These are phyloP conservation scores for Piper longum DNA, from an alignment of 164 flowering plant genomes.

Conservation along the genomic window DNA sequence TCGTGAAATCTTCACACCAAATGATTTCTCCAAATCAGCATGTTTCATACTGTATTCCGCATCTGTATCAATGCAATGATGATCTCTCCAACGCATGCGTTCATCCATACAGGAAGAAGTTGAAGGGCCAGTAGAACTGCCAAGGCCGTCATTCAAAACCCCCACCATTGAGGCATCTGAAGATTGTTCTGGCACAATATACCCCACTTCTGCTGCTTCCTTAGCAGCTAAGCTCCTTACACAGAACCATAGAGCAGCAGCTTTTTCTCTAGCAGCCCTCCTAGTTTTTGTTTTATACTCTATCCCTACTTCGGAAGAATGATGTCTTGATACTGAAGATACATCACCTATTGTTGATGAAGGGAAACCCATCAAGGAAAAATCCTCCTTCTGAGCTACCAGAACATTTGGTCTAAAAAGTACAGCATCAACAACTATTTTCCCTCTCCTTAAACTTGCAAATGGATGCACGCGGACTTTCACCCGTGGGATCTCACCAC, in stretches of 20 bases:
- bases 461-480: slow-evolving; percentile 76
- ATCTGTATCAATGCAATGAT: slow-evolving; percentile 73
- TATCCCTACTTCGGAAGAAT: slow-evolving; percentile 85
- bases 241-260: slow-evolving; percentile 37
- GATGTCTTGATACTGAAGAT: slow-evolving; percentile 24
- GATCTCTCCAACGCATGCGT: slow-evolving; percentile 56
- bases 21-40: slow-evolving; percentile 75
- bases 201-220: slow-evolving; percentile 68
- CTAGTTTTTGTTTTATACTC: slow-evolving; percentile 78
- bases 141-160: slow-evolving; percentile 16
- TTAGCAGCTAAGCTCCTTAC: slow-evolving; percentile 61
- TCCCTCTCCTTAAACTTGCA: slow-evolving; percentile 82
- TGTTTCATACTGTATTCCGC: slow-evolving; percentile 65
- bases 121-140: slow-evolving; percentile 12
- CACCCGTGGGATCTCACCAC: slow-evolving; percentile 67
- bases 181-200: slow-evolving; percentile 32
- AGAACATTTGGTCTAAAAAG: slow-evolving; percentile 59
- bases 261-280: slow-evolving; percentile 81
- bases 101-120: slow-evolving; percentile 47
- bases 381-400: slow-evolving; percentile 75
- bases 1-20: slow-evolving; percentile 47
- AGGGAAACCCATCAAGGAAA: slow-evolving; percentile 86
- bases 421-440: slow-evolving; percentile 85
- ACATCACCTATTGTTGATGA: slow-evolving; percentile 25
- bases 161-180: slow-evolving; percentile 16